These are phyloP conservation scores for Senna siamea DNA, from an alignment of 306 rosid species.

Conservation along the genomic window DNA sequence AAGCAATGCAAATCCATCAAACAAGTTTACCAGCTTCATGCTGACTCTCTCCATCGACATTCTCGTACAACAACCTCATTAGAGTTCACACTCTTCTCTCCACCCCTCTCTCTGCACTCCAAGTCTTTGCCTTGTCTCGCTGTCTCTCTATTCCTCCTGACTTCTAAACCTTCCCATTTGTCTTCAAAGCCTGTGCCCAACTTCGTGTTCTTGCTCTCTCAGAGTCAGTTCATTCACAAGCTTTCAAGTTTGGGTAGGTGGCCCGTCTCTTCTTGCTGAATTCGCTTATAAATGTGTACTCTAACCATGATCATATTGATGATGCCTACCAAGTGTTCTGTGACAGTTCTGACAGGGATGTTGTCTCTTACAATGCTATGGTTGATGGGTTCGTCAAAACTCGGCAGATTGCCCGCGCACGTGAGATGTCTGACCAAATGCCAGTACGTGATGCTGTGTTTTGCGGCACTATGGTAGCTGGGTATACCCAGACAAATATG, in stretches of 20 bases:
- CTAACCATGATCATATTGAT: conserved; percentile 19
- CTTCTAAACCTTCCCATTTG: conserved; percentile 73
- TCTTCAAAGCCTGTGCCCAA: conserved; percentile 61
- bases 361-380: conserved; percentile 67
- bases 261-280: conserved; percentile 50
- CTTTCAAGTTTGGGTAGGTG: conserved; percentile 55
- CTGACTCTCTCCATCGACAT: conserved; percentile 59
- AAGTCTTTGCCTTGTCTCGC: conserved; percentile 54
- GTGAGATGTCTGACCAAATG: conserved; percentile 65
- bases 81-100: conserved; percentile 64
- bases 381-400: conserved; percentile 59
- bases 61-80: conserved; percentile 70
- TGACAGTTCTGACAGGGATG: conserved; percentile 43
- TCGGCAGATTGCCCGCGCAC: conserved; percentile 45
- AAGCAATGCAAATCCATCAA: conserved; percentile 56
- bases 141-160: conserved; percentile 62
- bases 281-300: conserved; percentile 58
- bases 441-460: conserved; percentile 55
- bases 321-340: conserved; percentile 53
- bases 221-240: conserved; percentile 62
- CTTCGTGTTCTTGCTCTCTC: conserved; percentile 42
- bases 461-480: conserved; percentile 75
- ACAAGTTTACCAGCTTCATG: conserved; percentile 64
- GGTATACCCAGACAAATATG: conserved; percentile 52
- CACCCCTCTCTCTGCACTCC: conserved; percentile 59